phyloP scores from a whole-genome alignment of 768 basidiomycete genomes.

The Pisolithus tinctorius region DNA sequence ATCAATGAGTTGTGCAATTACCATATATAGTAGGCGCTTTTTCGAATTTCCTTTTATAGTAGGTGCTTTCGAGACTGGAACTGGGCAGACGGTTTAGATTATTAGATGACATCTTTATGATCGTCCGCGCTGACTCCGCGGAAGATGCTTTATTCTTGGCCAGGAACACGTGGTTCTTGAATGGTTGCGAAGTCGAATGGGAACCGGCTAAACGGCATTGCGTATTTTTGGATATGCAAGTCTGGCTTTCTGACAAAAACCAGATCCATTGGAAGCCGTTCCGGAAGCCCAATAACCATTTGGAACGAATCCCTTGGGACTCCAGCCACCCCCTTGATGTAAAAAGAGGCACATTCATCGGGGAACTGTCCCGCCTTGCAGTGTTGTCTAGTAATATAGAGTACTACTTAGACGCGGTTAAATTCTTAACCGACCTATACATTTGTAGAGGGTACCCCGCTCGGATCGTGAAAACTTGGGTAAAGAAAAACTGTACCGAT shows the following conservation, averaged over 20 bases:
- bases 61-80: no score
- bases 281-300: no score
- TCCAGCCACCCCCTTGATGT: no score
- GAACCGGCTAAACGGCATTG: background rate
- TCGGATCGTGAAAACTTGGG: background rate
- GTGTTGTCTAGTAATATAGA: no score
- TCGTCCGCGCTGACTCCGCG: background rate
- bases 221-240: slow-evolving; percentile 10
- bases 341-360: no score
- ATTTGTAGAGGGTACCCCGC: background rate
- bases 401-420: background rate
- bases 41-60: no score
- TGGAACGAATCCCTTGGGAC: no score
- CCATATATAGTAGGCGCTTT: no score
- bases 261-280: slow-evolving; percentile 4
- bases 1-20: no score
- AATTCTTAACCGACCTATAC: background rate
- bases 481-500: background rate
- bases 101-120: slow-evolving; percentile 8
- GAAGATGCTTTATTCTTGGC: background rate
- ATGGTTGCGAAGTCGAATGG: slow-evolving; percentile 2
- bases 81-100: no score
- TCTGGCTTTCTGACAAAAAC: background rate
- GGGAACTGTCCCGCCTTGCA: no score
- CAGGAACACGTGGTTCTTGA: background rate